Evolutionary conservation across 345 rosid genomes (phyloP).

Genomic region (Luvunga scandens): DNA sequence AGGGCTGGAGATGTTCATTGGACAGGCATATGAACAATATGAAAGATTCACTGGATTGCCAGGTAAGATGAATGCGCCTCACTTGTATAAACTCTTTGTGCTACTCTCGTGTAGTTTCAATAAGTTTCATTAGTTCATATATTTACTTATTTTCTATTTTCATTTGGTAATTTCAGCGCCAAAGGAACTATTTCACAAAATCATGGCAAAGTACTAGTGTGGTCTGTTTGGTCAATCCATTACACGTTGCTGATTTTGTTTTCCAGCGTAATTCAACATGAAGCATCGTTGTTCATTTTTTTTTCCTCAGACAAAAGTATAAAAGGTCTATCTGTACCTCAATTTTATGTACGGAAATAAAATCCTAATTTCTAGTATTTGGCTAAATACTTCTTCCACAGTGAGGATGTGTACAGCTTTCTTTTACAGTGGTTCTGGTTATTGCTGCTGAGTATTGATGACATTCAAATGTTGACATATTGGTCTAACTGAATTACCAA

Average conservation of each 20-base stretch:
- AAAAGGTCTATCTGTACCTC: neutral
- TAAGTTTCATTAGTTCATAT: neutral
- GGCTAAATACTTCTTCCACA: neutral
- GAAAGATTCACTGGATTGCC: conserved; percentile 81
- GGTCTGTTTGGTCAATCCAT: neutral
- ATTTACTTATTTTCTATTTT: conserved; percentile 1
- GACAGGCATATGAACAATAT: conserved; percentile 86
- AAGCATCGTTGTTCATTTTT: neutral
- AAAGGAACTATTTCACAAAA: conserved; percentile 63
- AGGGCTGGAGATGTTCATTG: conserved; percentile 86
- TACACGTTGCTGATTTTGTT: neutral
- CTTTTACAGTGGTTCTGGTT: neutral
- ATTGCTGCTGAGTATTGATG: neutral
- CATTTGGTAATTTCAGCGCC: conserved; percentile 55
- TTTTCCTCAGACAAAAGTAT: neutral
- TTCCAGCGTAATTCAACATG: neutral
- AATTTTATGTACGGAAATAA: neutral
- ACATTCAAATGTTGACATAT: too few relatives aligned
- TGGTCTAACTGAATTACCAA: too few relatives aligned
- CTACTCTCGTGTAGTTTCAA: neutral
- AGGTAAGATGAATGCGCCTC: conserved; percentile 35
- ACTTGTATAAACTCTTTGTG: neutral
- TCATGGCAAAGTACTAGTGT: conserved; percentile 57
- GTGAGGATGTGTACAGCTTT: neutral
- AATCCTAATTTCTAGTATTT: neutral